Evolutionary conservation across 2,329 filamentous ascomycete species (phyloP).

Genomic region (Microsporum audouinii): DNA sequence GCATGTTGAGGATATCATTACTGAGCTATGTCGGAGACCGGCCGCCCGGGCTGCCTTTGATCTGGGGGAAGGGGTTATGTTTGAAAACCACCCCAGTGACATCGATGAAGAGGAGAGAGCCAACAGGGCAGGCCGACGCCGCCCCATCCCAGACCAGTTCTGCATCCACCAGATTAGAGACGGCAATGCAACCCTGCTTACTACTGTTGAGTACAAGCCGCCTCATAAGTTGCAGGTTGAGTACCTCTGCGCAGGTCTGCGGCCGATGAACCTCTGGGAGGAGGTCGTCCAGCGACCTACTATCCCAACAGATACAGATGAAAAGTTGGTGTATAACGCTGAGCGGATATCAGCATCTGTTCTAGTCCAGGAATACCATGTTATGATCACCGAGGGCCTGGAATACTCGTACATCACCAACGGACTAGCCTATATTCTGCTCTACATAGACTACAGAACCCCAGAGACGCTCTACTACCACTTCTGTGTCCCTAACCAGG

Average conservation of each 20-base stretch:
- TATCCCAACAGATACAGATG: slow-evolving; percentile 11
- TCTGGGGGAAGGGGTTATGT: slow-evolving; percentile 16
- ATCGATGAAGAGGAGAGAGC: slow-evolving; percentile 8
- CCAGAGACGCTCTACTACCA: no score
- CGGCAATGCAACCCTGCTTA: background rate
- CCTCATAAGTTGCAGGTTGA: slow-evolving; percentile 14
- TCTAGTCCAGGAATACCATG: slow-evolving; percentile 9
- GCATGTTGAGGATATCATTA: slow-evolving; percentile 20
- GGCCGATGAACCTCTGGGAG: slow-evolving; percentile 5
- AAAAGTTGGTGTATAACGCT: slow-evolving; percentile 18
- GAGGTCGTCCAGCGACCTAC: slow-evolving; percentile 14
- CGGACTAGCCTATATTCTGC: no score
- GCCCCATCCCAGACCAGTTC: slow-evolving; percentile 16
- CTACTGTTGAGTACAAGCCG: slow-evolving; percentile 17
- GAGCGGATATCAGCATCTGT: slow-evolving; percentile 15
- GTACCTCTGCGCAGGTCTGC: background rate
- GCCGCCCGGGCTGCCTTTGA: slow-evolving; percentile 18
- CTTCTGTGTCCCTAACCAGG: no score
- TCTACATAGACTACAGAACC: no score
- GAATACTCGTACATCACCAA: no score
- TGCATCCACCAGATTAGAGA: slow-evolving; percentile 14
- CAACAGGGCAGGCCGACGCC: background rate
- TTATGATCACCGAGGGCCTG: slow-evolving; percentile 3
- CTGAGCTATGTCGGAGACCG: slow-evolving; percentile 20
- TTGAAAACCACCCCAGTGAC: slow-evolving; percentile 16